Percentiles rank a stretch among this genome's conserved stretches.
Conservation (phyloP, 768 basidiomycete genomes). For the Chalciporus pseudorubinellus region DNA sequence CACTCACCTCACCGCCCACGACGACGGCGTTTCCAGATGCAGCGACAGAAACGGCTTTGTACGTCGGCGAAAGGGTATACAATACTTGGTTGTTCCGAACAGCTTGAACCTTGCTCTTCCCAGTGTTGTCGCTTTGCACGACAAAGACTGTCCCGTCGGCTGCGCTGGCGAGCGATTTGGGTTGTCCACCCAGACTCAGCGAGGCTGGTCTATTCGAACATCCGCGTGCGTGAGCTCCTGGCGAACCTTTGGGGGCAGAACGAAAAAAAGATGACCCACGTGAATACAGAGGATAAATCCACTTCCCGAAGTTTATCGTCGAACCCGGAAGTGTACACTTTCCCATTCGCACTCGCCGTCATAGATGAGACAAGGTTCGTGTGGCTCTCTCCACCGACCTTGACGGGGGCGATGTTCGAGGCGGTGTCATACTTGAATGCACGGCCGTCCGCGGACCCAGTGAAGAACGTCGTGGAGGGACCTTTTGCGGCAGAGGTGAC, state of each 20-base stretch:
- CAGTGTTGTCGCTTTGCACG: conserved; percentile 42
- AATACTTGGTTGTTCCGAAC: conserved; percentile 70
- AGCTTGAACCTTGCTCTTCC: conserved; percentile 50
- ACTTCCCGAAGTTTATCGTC: conserved; percentile 80
- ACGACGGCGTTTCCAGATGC: conserved; percentile 54
- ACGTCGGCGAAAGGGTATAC: conserved; percentile 51
- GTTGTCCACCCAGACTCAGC: conserved; percentile 57
- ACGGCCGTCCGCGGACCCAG: conserved; percentile 80
- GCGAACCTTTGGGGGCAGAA: background rate
- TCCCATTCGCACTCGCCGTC: conserved; percentile 43
- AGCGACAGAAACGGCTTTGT: conserved; percentile 55
- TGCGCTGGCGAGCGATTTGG: conserved; percentile 59
- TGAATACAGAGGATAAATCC: conserved; percentile 32
- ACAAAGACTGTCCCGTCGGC: conserved; percentile 67
- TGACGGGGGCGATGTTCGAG: conserved; percentile 25
- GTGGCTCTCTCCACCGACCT: conserved; percentile 66
- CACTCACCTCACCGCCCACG: conserved; percentile 70
- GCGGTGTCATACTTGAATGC: conserved; percentile 57
- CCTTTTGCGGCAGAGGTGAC: conserved; percentile 61
- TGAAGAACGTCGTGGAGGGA: conserved; percentile 63
- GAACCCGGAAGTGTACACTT: conserved; percentile 70
- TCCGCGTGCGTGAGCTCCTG: background rate
- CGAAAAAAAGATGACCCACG: conserved; percentile 22
- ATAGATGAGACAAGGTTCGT: conserved; percentile 67
- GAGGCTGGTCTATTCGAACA: conserved; percentile 46